Base-by-base conservation (phyloP, 2,329 filamentous ascomycete genomes). In the Fusarium nelsonii region DNA sequence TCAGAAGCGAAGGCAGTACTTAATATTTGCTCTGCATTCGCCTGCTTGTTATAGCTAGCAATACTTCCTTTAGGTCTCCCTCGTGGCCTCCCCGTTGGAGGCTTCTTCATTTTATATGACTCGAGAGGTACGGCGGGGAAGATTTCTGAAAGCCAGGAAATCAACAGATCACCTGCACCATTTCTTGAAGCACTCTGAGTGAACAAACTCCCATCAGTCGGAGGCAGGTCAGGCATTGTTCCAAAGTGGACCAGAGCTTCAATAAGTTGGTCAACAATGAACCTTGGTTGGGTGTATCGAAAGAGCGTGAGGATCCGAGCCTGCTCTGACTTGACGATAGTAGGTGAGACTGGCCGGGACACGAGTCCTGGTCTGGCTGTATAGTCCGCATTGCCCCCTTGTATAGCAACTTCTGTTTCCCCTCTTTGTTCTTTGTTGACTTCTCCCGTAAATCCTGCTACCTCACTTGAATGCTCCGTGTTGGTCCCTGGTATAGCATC, bases 211-310 rank as follows among this genome's bases (percentile, higher is more conserved):
- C 82, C 76, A 0, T 83, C 81, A n/a, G 86, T 83, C 8, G 84
- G 82, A 9, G 85, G 84, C 6, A 83, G 84, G 30, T 84, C 84
- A 37, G 87, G 86, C 45, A 87, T 83, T 28, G 88, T 87, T 9
- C 88, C 88, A 76, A 90, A 90, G 69, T 88, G 90, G n/a, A 85
- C 83, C 55, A 90, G 74, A 3, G 86, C 88, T 69, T 85, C 89
- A 73, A 87, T 90, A 34, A 91, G 79, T 71, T 89, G 87, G 63
- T 90, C 87, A 20, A 90, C 87, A 1, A 90, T 4, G 82, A 79
- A 10, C 82, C 72, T 40, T 11, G 88, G 88, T 66, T 86, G 82
- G 12, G 90, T 78, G 41, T 82, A 85, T 48, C 85, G 83, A 20
- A 91, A 76, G 14, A 90, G 78, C 7, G 84, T 86, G 45, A 90